Conservation (phyloP, 2,329 filamentous ascomycete genomes). For the Diaporthe destruens region DNA sequence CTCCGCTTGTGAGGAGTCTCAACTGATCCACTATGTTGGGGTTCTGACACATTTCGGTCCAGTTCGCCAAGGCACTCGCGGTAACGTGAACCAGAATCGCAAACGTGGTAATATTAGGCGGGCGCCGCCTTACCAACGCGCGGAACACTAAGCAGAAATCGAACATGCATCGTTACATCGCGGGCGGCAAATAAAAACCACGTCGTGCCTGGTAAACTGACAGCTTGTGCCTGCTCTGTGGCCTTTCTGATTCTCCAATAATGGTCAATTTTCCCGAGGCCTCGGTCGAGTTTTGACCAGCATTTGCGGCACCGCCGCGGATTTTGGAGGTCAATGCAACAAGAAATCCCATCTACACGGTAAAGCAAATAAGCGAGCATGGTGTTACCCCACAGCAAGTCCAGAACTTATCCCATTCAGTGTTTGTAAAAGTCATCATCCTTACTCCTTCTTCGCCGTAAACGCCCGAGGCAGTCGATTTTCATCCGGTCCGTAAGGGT, state of each 20-base stretch:
- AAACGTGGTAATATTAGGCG: constrained; percentile 1
- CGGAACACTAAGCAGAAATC: not conserved
- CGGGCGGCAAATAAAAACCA: constrained; percentile 6
- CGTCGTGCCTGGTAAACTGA: constrained; percentile 2
- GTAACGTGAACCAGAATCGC: constrained; percentile 26
- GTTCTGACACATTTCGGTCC: constrained; percentile 17
- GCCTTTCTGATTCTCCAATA: not conserved
- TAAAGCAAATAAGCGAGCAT: not conserved
- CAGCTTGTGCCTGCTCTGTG: not conserved
- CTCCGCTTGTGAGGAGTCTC: constrained; percentile 12
- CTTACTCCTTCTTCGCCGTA: constrained; percentile 49
- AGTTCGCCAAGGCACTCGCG: not conserved
- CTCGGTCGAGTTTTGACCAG: not conserved
- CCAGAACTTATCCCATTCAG: not conserved
- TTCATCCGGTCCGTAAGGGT: constrained; percentile 70
- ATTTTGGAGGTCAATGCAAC: not conserved
- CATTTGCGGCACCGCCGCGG: not conserved
- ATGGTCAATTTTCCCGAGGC: not conserved
- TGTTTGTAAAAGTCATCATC: not conserved
- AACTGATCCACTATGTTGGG: constrained; percentile 28
- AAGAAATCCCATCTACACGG: not conserved
- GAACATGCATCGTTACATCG: constrained; percentile 14
- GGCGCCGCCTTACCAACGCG: not conserved
- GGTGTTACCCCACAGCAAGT: constrained; percentile 3
- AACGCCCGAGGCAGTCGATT: constrained; percentile 68